A percentile compares a stretch with the other conserved stretches of the same genome.
Evolutionary conservation across 441 rosid species (phyloP).

Genomic region (Jatropha multifida): DNA sequence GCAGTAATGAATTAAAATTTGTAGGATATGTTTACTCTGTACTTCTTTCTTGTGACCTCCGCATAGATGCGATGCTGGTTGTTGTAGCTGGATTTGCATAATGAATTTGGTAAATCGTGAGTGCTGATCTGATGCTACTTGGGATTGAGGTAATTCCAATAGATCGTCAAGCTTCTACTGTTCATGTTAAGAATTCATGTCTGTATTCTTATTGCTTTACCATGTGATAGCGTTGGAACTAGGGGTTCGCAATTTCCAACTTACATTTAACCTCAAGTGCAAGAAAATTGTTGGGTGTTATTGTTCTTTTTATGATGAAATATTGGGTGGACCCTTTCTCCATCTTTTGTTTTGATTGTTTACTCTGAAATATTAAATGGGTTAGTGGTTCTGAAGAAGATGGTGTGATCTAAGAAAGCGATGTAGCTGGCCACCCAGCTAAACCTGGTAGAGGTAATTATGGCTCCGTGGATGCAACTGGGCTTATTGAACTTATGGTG

Average conservation of each 20-base stretch:
- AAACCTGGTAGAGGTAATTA: no score
- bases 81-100: conserved; percentile 37
- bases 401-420: no score
- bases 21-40: conserved; percentile 35
- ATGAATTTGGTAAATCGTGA: conserved; percentile 31
- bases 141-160: conserved; percentile 30
- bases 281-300: conserved; percentile 6
- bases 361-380: background rate
- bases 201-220: conserved; percentile 13
- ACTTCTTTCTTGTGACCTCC: conserved; percentile 33
- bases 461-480: no score
- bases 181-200: conserved; percentile 23
- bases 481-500: no score
- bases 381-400: no score
- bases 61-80: conserved; percentile 34
- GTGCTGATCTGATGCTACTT: conserved; percentile 19
- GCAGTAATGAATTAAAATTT: conserved; percentile 37
- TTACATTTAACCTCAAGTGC: background rate
- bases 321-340: background rate
- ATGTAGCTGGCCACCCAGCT: no score
- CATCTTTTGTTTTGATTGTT: background rate
- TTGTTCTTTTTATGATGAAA: background rate
- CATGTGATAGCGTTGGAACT: background rate
- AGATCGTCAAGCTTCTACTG: conserved; percentile 29
- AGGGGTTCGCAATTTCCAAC: background rate